A percentile compares a stretch with the other conserved stretches of the same genome.
Conservation (phyloP, 495 filamentous ascomycete species). For the Neurospora tetrasperma region DNA sequence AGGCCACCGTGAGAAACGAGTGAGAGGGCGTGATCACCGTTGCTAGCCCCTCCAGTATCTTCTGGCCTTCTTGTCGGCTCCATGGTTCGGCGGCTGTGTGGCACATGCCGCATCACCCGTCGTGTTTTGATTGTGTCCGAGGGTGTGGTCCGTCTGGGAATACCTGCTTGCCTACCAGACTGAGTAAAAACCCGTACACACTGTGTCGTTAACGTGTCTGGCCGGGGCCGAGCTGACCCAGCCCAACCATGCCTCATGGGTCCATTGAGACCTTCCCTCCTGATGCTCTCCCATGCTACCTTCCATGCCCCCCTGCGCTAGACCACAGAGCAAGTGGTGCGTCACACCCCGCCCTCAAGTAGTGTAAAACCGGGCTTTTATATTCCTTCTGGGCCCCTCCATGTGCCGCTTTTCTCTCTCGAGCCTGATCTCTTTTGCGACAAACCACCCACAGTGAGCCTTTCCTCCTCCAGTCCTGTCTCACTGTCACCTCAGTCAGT, state of each 20-base stretch:
- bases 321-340: slow-evolving; percentile 25
- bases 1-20: slow-evolving; percentile 18
- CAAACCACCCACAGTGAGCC: not conserved
- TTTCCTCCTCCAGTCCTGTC: not conserved
- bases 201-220: not conserved
- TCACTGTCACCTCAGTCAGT: not conserved
- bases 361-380: slow-evolving; percentile 12
- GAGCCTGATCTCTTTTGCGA: slow-evolving; percentile 1
- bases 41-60: not conserved
- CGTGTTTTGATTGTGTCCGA: not conserved
- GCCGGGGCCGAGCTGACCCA: not conserved
- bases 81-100: not conserved
- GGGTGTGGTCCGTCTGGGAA: not conserved
- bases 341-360: slow-evolving; percentile 23
- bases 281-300: not conserved
- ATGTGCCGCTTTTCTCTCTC: slow-evolving; percentile 6
- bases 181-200: not conserved
- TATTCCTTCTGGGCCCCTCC: slow-evolving; percentile 27
- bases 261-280: not conserved
- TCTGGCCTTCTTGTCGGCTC: slow-evolving; percentile 3
- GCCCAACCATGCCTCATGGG: not conserved
- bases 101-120: slow-evolving; percentile 10
- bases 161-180: not conserved
- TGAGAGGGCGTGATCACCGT: slow-evolving; percentile 3
- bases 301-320: slow-evolving; percentile 3